These are phyloP conservation scores for Phytophthora lateralis DNA, from an alignment of 352 stramenopile genomes.

Conservation along the genomic window DNA sequence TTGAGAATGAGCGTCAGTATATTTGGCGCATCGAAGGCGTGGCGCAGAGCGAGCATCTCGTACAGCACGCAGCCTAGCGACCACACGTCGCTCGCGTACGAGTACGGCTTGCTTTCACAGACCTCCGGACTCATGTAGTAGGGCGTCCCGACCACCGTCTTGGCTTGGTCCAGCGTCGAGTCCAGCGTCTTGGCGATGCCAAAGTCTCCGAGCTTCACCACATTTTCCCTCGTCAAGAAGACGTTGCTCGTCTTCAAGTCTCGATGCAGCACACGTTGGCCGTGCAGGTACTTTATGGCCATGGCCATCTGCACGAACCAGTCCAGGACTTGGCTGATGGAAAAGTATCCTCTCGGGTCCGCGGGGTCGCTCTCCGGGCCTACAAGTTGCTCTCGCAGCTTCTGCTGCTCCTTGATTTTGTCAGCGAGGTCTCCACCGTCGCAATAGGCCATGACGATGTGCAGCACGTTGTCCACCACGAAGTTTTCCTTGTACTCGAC, in stretches of 20 bases:
- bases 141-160: slow-evolving; percentile 91
- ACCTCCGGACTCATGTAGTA: slow-evolving; percentile 96
- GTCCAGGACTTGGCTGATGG: slow-evolving; percentile 69
- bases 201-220: slow-evolving; percentile 94
- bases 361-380: slow-evolving; percentile 12
- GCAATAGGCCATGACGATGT: slow-evolving; percentile 96
- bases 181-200: slow-evolving; percentile 91
- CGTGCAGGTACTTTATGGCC: slow-evolving; percentile 94
- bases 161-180: slow-evolving; percentile 85
- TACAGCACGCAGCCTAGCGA: slow-evolving; percentile 92
- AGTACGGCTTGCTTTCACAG: slow-evolving; percentile 93
- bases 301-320: slow-evolving; percentile 95
- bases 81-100: slow-evolving; percentile 93
- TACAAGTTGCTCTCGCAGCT: slow-evolving; percentile 33
- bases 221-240: slow-evolving; percentile 84
- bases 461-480: slow-evolving; percentile 77
- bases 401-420: slow-evolving; percentile 62
- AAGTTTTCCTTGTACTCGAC: slow-evolving; percentile 95
- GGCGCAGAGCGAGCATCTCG: slow-evolving; percentile 85
- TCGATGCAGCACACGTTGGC: slow-evolving; percentile 90
- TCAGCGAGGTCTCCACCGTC: slow-evolving; percentile 88
- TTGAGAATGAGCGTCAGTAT: slow-evolving; percentile 86
- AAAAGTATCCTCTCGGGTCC: slow-evolving; percentile 54
- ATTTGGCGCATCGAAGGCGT: slow-evolving; percentile 86
- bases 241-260: slow-evolving; percentile 97